Evolutionary conservation across 2,329 filamentous ascomycete species (phyloP), one percentile per base, ranked within the genome.

Genomic region (Mycogone perniciosa): DNA sequence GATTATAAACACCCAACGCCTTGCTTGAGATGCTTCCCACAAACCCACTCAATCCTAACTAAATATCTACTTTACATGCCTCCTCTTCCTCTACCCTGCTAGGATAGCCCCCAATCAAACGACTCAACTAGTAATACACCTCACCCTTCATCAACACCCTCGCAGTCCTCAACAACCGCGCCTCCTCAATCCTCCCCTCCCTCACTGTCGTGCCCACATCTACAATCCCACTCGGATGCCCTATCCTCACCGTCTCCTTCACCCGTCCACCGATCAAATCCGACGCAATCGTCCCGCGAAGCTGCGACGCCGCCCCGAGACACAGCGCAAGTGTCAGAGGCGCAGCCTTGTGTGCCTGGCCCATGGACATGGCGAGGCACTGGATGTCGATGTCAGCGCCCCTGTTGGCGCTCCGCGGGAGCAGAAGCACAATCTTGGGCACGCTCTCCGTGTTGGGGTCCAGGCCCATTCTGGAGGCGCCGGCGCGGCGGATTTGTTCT

Each of bases 401-500:
- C 26, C 47, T 43, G 4, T 5, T 54, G 4, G 46, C 54, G 26
- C 60, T 62, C 0, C 66, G 57, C 11, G 72, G 72, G 7, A 77
- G 66, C 4, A 77, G 52, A 13, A 75, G 58, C 11, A 68, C 77
- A 35, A 87, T 80, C 61, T 87, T 85, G 1, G 84, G 84, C 1
- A 86, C 77, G 2, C 79, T 80, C 40, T 64, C 57, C 1, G 60
- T 56, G 9, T 63, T 57, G 6, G 75, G 66, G 44, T 68, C 73
- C 43, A 88, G 68, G 0, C 82, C 82, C 83, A 88, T 88, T 27
- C 69, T 70, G 0, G 76, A 72, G 0, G 80, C 77, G 1, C 79
- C 84, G 41, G 73, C 69, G 44, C 70, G 72, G 1, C 84, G 73
- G 48, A 88, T 81, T 1, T 66, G 64, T 49, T 86, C 73, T 39